Percentiles rank a stretch among this genome's conserved stretches.
Conservation (phyloP, 148 eudicot genomes). For the Dysphania ambrosioides region DNA sequence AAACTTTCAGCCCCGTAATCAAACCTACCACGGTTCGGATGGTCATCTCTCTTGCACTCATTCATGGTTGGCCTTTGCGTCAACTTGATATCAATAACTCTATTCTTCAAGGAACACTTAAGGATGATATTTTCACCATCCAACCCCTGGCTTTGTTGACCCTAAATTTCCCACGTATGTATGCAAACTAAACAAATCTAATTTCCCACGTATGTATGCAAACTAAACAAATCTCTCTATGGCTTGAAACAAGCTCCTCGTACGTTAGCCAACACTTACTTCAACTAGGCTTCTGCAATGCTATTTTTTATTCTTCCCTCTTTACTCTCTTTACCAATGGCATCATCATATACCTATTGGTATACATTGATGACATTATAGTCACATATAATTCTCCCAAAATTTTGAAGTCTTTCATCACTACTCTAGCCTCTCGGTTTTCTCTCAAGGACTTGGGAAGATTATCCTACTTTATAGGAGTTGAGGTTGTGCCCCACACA, state of each 20-base stretch:
- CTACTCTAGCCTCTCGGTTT: not conserved
- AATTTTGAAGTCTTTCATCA: not conserved
- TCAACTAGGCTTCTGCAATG: not conserved
- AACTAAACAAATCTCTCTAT: not conserved
- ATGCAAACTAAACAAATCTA: constrained; percentile 1
- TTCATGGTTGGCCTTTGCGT: not conserved
- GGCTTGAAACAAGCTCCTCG: constrained; percentile 2
- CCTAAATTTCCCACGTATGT: not conserved
- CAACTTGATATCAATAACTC: constrained; percentile 1
- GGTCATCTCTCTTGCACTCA: not conserved
- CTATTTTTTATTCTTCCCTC: not conserved
- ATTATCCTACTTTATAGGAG: constrained; percentile 1
- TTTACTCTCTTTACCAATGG: not conserved
- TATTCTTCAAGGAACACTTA: not conserved
- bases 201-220: too few relatives aligned
- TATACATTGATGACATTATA: constrained; percentile 1
- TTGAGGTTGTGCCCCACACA: not conserved
- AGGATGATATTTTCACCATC: not conserved
- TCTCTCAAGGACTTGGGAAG: not conserved
- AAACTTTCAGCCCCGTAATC: not conserved
- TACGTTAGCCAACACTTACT: not conserved
- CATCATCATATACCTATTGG: not conserved
- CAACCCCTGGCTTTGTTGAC: constrained; percentile 3
- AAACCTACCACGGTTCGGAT: not conserved
- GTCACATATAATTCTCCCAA: not conserved